These are phyloP conservation scores for Neofusicoccum parvum DNA, from an alignment of 2,329 filamentous ascomycete species.

Conservation along the genomic window DNA sequence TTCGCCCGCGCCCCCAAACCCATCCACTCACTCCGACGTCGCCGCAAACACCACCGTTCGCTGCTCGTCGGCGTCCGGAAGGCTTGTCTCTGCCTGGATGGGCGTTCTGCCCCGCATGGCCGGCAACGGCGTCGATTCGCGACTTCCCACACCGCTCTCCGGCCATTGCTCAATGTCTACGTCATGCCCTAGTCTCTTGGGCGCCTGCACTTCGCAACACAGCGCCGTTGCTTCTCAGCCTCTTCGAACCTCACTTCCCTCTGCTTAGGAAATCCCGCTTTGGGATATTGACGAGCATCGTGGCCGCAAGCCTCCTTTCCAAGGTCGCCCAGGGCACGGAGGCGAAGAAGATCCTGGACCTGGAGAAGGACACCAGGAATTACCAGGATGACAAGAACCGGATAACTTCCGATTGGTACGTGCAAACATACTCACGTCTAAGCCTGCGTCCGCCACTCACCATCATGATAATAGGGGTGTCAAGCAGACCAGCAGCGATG, in stretches of 20 bases:
- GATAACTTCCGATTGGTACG: slow-evolving; percentile 68
- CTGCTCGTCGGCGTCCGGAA: background rate
- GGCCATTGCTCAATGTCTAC: slow-evolving; percentile 15
- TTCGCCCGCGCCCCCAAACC: background rate
- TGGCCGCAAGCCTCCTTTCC: slow-evolving; percentile 37
- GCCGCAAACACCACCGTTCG: background rate
- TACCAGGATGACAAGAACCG: slow-evolving; percentile 55
- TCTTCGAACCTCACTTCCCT: too few relatives aligned
- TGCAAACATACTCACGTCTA: background rate
- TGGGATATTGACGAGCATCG: slow-evolving; percentile 11
- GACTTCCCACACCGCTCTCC: background rate
- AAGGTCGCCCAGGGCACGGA: slow-evolving; percentile 35
- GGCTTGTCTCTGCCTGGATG: background rate
- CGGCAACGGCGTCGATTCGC: background rate
- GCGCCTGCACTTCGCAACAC: background rate
- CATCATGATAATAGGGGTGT: slow-evolving; percentile 65
- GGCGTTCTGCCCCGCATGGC: background rate
- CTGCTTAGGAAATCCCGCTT: slow-evolving; percentile 5
- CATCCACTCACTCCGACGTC: slow-evolving; percentile 5
- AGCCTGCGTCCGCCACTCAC: slow-evolving; percentile 27
- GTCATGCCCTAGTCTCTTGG: background rate
- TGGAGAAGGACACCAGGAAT: slow-evolving; percentile 62
- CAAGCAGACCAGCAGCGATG: slow-evolving; percentile 71
- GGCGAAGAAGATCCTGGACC: slow-evolving; percentile 62
- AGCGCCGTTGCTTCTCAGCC: background rate